Percentiles rank a stretch among this genome's conserved stretches.
These are phyloP conservation scores for Calonectria pauciramosa DNA, from an alignment of 2,329 filamentous ascomycete genomes.

Conservation along the genomic window DNA sequence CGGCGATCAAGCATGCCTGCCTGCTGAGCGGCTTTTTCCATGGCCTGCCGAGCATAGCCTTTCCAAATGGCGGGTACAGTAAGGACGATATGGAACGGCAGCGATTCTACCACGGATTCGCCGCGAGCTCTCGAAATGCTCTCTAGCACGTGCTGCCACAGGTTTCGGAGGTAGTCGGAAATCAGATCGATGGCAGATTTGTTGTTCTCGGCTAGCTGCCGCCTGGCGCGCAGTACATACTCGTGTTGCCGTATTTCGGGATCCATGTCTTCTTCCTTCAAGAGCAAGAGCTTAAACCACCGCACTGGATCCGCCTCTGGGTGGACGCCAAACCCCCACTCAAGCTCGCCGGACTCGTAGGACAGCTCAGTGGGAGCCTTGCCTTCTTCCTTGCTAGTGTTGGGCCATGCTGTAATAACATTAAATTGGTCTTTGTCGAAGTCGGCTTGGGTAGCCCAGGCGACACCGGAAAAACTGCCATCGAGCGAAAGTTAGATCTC, in stretches of 20 bases:
- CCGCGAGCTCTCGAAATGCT: constrained; percentile 1
- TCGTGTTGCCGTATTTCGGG: not conserved
- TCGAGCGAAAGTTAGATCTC: not conserved
- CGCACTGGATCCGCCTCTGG: constrained; percentile 9
- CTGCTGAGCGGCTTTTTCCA: constrained; percentile 3
- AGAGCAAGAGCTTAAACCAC: constrained; percentile 20
- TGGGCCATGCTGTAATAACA: constrained; percentile 19
- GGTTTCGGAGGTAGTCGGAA: constrained; percentile 4
- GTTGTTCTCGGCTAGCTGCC: not conserved
- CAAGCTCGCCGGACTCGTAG: constrained; percentile 12
- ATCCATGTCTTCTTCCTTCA: constrained; percentile 17
- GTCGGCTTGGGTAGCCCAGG: constrained; percentile 18
- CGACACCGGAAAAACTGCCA: constrained; percentile 1
- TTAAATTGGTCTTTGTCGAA: constrained; percentile 13
- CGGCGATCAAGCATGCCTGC: constrained; percentile 14
- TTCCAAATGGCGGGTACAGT: constrained; percentile 25
- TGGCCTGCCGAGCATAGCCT: constrained; percentile 7
- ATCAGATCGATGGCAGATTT: constrained; percentile 15
- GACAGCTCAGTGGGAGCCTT: constrained; percentile 17
- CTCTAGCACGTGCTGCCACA: constrained; percentile 5
- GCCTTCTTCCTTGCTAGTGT: constrained; percentile 5
- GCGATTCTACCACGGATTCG: not conserved
- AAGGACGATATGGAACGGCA: constrained; percentile 12
- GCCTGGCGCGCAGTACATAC: not conserved
- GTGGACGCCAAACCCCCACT: constrained; percentile 13